phyloP scores from a whole-genome alignment of 345 rosid genomes.

The Lumnitzera racemosa region DNA sequence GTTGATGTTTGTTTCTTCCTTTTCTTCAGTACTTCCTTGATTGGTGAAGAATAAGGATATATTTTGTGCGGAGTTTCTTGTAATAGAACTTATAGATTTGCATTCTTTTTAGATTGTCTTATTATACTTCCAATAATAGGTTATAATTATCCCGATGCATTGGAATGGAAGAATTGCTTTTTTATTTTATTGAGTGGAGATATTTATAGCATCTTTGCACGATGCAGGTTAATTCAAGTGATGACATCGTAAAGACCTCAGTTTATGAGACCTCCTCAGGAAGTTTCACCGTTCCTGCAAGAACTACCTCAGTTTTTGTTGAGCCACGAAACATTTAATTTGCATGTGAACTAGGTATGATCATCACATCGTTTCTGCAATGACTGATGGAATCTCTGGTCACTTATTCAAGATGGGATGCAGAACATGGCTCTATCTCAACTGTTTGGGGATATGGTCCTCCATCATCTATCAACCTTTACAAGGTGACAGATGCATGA shows the following conservation, averaged over 20 bases:
- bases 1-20: too few species aligned
- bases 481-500: too few species aligned
- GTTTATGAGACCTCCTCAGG: conserved; percentile 48
- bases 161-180: background rate
- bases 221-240: conserved; percentile 48
- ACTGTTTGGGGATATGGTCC: too few species aligned
- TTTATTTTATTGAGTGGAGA: background rate
- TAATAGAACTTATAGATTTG: too few species aligned
- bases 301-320: conserved; percentile 66
- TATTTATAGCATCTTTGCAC: background rate
- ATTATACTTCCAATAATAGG: too few species aligned
- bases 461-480: too few species aligned
- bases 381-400: background rate
- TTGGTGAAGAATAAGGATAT: too few species aligned
- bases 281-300: conserved; percentile 51
- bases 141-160: background rate
- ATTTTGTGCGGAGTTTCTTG: too few species aligned
- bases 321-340: conserved; percentile 37
- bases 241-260: conserved; percentile 56
- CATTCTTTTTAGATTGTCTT: too few species aligned
- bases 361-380: background rate
- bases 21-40: too few species aligned
- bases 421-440: too few species aligned
- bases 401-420: too few species aligned
- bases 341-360: background rate